A percentile compares a stretch with the other conserved stretches of the same genome.
These are phyloP conservation scores for Furcasterigmium sp. DNA, from an alignment of 2,329 filamentous ascomycete genomes.

Conservation along the genomic window DNA sequence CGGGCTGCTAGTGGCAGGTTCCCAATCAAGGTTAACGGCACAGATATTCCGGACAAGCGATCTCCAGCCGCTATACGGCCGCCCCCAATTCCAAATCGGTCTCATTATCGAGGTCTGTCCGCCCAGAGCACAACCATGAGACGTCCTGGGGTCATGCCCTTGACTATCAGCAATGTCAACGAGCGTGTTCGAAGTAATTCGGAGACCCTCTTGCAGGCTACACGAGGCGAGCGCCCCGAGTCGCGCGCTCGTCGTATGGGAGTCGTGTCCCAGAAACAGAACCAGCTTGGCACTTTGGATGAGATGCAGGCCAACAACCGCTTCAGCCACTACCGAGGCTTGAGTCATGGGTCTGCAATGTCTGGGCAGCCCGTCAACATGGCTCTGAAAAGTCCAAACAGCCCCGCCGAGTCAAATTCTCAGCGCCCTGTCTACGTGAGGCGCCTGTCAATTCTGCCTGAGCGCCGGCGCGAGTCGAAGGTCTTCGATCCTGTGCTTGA, in stretches of 20 bases:
- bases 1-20: slow-evolving; percentile 61
- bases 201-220: slow-evolving; percentile 49
- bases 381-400: slow-evolving; percentile 48
- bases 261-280: slow-evolving; percentile 53
- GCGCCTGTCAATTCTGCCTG: slow-evolving; percentile 57
- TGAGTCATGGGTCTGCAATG: slow-evolving; percentile 67
- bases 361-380: slow-evolving; percentile 38
- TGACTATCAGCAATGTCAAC: slow-evolving; percentile 63
- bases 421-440: slow-evolving; percentile 59
- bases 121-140: slow-evolving; percentile 61
- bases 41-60: slow-evolving; percentile 58
- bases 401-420: slow-evolving; percentile 51
- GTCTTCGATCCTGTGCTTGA: slow-evolving; percentile 57
- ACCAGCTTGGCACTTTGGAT: slow-evolving; percentile 57
- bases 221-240: slow-evolving; percentile 42
- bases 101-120: slow-evolving; percentile 72
- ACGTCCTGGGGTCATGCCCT: slow-evolving; percentile 66
- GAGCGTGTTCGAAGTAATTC: slow-evolving; percentile 64
- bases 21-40: slow-evolving; percentile 67
- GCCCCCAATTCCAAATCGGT: slow-evolving; percentile 74
- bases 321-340: slow-evolving; percentile 61
- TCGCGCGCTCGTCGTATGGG: slow-evolving; percentile 60
- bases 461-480: slow-evolving; percentile 57
- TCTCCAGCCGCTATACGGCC: slow-evolving; percentile 63
- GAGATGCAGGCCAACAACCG: slow-evolving; percentile 59